These are phyloP conservation scores for Asclepias syriaca DNA, from an alignment of 257 asterid genomes.

Conservation along the genomic window DNA sequence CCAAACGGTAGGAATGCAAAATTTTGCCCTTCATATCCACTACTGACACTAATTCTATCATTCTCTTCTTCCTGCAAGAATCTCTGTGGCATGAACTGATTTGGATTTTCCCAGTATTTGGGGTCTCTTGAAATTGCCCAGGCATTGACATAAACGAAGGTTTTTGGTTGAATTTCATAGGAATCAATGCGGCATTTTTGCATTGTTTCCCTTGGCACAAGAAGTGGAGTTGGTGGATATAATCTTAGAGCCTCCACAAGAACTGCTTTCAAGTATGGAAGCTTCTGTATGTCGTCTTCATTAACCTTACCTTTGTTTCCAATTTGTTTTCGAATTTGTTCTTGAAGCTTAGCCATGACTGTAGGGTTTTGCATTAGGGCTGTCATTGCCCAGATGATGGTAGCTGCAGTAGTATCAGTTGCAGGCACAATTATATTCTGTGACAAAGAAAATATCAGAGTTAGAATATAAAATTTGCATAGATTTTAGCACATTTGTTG, in stretches of 20 bases:
- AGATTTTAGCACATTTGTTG: too few relatives aligned
- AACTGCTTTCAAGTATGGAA: background rate
- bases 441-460: background rate
- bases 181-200: background rate
- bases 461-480: too few relatives aligned
- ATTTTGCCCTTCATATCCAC: background rate
- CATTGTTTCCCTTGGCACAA: background rate
- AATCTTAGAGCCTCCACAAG: background rate
- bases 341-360: background rate
- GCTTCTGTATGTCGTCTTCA: background rate
- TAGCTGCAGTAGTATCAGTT: background rate
- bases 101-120: background rate
- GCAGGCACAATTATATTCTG: background rate
- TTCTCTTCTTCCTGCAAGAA: background rate
- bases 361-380: background rate
- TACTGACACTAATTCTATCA: too few relatives aligned
- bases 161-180: background rate
- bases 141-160: background rate
- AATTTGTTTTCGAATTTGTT: background rate
- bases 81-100: background rate
- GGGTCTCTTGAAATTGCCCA: conserved; percentile 10
- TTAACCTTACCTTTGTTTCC: background rate
- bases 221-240: background rate
- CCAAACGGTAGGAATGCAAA: background rate
- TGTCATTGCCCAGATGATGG: background rate